Evolutionary conservation across 148 eudicot species (phyloP).

Genomic region (Heliamphora exappendiculata): DNA sequence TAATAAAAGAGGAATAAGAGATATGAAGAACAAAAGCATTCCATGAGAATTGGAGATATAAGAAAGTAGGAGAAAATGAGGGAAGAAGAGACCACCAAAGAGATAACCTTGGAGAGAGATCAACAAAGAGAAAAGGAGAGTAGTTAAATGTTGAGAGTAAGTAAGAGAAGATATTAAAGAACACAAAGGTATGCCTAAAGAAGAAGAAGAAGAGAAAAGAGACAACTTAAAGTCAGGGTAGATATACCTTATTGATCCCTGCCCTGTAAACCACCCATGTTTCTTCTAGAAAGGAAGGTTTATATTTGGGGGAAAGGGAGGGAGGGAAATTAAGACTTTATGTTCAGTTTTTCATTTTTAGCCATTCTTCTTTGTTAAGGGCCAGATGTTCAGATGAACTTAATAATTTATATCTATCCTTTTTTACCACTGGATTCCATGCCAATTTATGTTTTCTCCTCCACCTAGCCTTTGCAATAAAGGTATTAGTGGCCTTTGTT

Average conservation of each 20-base stretch:
- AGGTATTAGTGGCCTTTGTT: no score
- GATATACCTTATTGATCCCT: neutral
- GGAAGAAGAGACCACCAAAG: neutral
- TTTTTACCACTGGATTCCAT: no score
- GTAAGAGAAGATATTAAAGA: neutral
- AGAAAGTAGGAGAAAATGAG: neutral
- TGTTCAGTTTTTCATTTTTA: no score
- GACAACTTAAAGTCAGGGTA: neutral
- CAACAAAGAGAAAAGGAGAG: neutral
- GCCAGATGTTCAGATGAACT: no score
- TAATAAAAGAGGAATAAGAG: neutral
- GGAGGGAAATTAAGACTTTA: no score
- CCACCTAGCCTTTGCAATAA: no score
- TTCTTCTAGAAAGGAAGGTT: neutral
- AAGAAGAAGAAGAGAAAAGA: neutral
- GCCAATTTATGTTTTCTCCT: no score
- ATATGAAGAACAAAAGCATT: neutral
- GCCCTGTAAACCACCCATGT: neutral
- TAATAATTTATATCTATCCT: no score
- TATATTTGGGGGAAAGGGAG: neutral
- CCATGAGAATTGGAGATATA: neutral
- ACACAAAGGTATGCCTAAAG: neutral
- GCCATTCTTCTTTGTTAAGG: no score
- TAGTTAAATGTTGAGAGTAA: neutral
- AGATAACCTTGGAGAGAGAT: neutral